Conservation (phyloP, 306 rosid genomes). For the Argentina anserina region DNA sequence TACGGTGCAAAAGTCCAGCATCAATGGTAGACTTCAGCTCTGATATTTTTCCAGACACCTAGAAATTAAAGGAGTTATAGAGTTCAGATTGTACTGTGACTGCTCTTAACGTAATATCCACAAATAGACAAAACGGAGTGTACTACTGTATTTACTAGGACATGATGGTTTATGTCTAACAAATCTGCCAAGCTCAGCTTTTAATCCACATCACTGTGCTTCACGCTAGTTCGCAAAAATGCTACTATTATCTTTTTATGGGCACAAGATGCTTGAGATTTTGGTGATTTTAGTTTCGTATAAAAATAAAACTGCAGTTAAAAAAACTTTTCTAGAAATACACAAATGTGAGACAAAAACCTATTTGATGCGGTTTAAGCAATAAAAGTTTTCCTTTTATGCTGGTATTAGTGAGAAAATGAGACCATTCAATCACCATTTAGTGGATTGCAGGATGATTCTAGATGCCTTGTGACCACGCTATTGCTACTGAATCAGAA, state of each 20-base stretch:
- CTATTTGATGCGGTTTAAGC: neutral
- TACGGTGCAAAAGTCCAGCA: constrained; percentile 58
- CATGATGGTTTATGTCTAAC: neutral
- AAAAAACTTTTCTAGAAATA: neutral
- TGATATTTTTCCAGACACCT: constrained; percentile 75
- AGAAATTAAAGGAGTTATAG: constrained; percentile 23
- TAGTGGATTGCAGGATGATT: neutral
- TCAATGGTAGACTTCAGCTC: constrained; percentile 79
- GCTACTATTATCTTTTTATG: neutral
- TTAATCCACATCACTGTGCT: neutral
- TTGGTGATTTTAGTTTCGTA: neutral
- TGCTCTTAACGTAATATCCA: neutral
- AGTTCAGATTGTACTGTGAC: constrained; percentile 14
- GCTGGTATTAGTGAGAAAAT: neutral
- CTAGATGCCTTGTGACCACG: neutral
- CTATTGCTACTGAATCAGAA: neutral
- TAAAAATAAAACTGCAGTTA: neutral
- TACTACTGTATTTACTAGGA: neutral
- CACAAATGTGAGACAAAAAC: too few relatives aligned
- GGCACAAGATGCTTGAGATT: neutral
- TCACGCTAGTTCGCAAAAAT: neutral
- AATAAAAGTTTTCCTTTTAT: neutral
- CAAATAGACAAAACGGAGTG: neutral
- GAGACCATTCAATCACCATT: neutral
- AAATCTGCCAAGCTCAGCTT: neutral